Evolutionary conservation across 306 rosid species (phyloP), one percentile per base, ranked within the genome.

Genomic region (Trichosanthes truncata): DNA sequence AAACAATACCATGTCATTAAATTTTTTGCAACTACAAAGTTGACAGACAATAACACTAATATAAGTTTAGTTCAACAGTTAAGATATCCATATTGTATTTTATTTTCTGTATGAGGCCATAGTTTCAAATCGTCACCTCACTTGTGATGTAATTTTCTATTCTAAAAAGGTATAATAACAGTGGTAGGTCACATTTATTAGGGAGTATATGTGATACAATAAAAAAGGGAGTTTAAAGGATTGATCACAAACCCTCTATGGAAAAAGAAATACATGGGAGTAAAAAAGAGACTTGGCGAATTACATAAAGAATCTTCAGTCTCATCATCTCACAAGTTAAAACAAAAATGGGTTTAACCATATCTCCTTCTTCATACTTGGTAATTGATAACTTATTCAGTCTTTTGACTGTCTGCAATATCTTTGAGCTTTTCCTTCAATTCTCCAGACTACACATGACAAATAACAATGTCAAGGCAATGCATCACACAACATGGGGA

Each of bases 381-480:
- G 48, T 7, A 6, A 65, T 62, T 57, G 62, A n/a, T 38, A 36
- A 35, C 71, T 83, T 57, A 81, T 77, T 77, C 78, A 79, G 84
- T 76, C 80, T 83, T 80, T 78, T 79, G 62, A 66, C 74, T 67
- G 65, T 76, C 78, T 3, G 78, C 43, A 12, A 88, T 25, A 68
- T 84, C 92, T 53, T 85, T 80, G 35, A 88, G 89, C 83, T 83
- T 87, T 55, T 87, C 89, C 88, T 88, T 88, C 68, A 90, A 73
- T 61, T 90, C 92, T 18, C 97, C 98, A 10, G 36, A 83, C 98
- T 92, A 76, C 85, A 87, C 5, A 61, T 52, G 78, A 46, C 67
- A 78, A 72, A 77, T 38, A 21, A 82, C 38, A 33, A 31, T 12
- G 20, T 84, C 73, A 84, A 68, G 66, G 23, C 56, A 62, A 51